These are phyloP conservation scores for Chaetothyriales sp. DNA, from an alignment of 2,329 filamentous ascomycete species.

Conservation along the genomic window DNA sequence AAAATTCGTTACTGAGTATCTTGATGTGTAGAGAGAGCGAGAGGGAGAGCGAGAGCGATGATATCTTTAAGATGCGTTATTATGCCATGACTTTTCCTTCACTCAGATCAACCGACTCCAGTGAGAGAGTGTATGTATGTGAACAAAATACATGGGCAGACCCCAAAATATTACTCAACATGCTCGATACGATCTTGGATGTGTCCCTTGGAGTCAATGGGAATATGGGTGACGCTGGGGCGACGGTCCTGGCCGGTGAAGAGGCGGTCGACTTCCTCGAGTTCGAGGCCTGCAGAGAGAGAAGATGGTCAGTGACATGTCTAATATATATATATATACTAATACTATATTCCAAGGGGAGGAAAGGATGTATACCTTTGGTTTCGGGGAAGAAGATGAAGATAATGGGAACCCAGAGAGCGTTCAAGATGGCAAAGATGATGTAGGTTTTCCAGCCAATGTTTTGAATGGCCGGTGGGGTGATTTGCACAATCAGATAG, in stretches of 20 bases:
- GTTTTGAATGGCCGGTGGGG: conserved; percentile 43
- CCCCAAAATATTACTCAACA: no score
- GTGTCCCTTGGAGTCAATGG: neutral
- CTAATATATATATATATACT: neutral
- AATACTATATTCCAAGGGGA: no score
- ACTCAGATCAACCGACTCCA: no score
- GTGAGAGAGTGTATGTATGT: no score
- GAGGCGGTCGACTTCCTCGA: conserved; percentile 56
- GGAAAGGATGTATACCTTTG: neutral
- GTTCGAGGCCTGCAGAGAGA: conserved; percentile 6
- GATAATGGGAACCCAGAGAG: conserved; percentile 52
- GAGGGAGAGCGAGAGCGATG: no score
- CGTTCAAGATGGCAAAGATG: conserved; percentile 60
- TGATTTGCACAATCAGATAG: conserved; percentile 38
- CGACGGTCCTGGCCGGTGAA: conserved; percentile 30
- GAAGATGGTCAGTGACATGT: neutral
- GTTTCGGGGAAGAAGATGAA: conserved; percentile 53
- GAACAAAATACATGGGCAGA: no score
- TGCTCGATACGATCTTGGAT: neutral
- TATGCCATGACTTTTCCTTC: no score
- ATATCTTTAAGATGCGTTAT: no score
- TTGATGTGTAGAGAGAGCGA: no score
- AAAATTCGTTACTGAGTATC: no score
- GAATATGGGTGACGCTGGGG: neutral
- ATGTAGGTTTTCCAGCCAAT: conserved; percentile 52